Percentiles rank a stretch among this genome's conserved stretches.
Conservation (phyloP, 305 asterid genomes). For the Fraxinus dipetala region DNA sequence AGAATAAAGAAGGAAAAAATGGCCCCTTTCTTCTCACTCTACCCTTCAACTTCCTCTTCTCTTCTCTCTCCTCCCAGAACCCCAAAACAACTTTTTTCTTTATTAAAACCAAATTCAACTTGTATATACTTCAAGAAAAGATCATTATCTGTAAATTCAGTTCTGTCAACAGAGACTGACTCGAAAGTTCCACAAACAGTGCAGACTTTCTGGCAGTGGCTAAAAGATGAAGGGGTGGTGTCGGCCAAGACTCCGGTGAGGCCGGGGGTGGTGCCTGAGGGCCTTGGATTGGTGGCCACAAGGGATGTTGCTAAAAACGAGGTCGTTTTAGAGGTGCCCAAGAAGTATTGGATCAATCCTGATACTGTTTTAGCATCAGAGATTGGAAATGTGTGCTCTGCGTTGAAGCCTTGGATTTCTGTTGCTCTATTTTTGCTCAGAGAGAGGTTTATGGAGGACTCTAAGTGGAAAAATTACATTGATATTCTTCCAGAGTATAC, state of each 20-base stretch:
- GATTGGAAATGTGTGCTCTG: constrained; percentile 71
- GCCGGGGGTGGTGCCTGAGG: constrained; percentile 84
- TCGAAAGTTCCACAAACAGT: constrained; percentile 54
- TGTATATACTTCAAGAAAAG: constrained; percentile 32
- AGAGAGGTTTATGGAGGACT: constrained; percentile 63
- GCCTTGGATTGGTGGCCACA: constrained; percentile 79
- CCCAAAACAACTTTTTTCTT: constrained; percentile 24
- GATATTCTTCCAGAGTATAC: constrained; percentile 71
- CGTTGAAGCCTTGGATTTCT: constrained; percentile 79
- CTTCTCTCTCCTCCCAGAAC: constrained; percentile 25
- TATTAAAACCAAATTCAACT: constrained; percentile 31
- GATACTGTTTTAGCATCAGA: constrained; percentile 69
- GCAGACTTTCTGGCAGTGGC: constrained; percentile 87
- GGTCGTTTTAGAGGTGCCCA: constrained; percentile 87
- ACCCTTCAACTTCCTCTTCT: constrained; percentile 37
- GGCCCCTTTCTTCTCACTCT: constrained; percentile 44
- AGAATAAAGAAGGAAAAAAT: constrained; percentile 25
- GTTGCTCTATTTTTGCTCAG: constrained; percentile 75
- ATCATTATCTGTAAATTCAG: constrained; percentile 35
- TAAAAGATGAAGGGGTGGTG: constrained; percentile 73
- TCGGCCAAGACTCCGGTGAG: constrained; percentile 75
- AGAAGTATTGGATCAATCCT: constrained; percentile 73
- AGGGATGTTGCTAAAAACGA: constrained; percentile 60
- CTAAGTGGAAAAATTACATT: constrained; percentile 68
- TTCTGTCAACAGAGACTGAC: constrained; percentile 43